Conservation (phyloP, 2,329 filamentous ascomycete species). For the Xylariaceae sp. region DNA sequence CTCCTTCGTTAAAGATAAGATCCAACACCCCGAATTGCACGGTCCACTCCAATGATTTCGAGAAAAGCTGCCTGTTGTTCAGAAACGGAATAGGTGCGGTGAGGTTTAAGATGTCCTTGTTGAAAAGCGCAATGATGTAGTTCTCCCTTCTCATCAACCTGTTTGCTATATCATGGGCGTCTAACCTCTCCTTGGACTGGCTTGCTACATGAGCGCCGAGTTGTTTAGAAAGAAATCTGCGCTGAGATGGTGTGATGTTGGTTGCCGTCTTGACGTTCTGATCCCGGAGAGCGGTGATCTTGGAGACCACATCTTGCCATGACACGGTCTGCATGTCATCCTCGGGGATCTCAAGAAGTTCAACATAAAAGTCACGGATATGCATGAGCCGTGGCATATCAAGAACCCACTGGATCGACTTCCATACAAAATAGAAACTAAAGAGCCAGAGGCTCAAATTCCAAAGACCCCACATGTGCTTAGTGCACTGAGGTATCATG, state of each 20-base stretch:
- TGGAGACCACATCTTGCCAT: slow-evolving; percentile 88
- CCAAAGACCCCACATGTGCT: slow-evolving; percentile 75
- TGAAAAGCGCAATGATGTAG: slow-evolving; percentile 95
- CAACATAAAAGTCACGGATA: slow-evolving; percentile 84
- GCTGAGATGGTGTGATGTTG: slow-evolving; percentile 59
- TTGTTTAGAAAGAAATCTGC: slow-evolving; percentile 51
- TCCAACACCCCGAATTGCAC: slow-evolving; percentile 89
- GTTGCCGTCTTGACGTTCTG: slow-evolving; percentile 81
- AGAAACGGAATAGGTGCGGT: slow-evolving; percentile 86
- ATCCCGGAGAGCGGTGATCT: slow-evolving; percentile 83
- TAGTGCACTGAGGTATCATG: slow-evolving; percentile 76
- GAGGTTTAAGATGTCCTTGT: slow-evolving; percentile 92
- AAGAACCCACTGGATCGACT: slow-evolving; percentile 74
- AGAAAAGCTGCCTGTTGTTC: slow-evolving; percentile 80
- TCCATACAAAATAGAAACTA: slow-evolving; percentile 84
- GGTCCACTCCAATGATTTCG: slow-evolving; percentile 90
- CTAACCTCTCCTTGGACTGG: slow-evolving; percentile 91
- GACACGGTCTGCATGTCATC: slow-evolving; percentile 92
- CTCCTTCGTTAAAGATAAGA: slow-evolving; percentile 89
- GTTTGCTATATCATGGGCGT: slow-evolving; percentile 97
- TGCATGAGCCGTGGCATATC: slow-evolving; percentile 76
- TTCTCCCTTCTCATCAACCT: slow-evolving; percentile 96
- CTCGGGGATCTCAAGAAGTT: slow-evolving; percentile 81
- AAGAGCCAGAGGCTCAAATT: slow-evolving; percentile 85
- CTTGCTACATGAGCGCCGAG: slow-evolving; percentile 75